Evolutionary conservation across 2,329 filamentous ascomycete species (phyloP).

Genomic region (Curvularia spicifera): DNA sequence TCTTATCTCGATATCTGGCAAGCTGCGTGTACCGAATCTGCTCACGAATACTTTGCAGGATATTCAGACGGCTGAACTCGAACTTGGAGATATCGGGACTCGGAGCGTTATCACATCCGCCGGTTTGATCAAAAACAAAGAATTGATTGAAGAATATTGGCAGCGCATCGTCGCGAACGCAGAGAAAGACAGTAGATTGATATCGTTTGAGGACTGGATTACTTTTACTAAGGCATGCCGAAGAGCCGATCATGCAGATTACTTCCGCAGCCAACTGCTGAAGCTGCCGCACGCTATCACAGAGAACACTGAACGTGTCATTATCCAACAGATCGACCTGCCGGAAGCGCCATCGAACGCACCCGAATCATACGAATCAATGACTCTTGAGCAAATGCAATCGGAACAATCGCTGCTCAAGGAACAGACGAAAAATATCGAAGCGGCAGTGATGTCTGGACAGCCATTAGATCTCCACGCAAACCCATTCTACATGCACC

Average conservation of each 20-base stretch:
- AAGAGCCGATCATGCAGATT: slow-evolving; percentile 26
- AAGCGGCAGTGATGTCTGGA: slow-evolving; percentile 42
- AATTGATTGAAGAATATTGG: slow-evolving; percentile 44
- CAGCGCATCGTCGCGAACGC: slow-evolving; percentile 29
- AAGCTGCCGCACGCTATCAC: slow-evolving; percentile 36
- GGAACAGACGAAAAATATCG: slow-evolving; percentile 36
- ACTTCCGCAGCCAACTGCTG: slow-evolving; percentile 36
- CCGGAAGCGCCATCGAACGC: slow-evolving; percentile 3
- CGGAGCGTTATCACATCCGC: slow-evolving; percentile 39
- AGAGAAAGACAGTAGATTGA: slow-evolving; percentile 28
- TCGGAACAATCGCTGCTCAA: slow-evolving; percentile 31
- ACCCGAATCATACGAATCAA: slow-evolving; percentile 12
- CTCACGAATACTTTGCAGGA: slow-evolving; percentile 36
- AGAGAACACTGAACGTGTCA: slow-evolving; percentile 14
- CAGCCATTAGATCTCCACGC: slow-evolving; percentile 45
- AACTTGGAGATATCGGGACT: slow-evolving; percentile 28
- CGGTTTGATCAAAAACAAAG: slow-evolving; percentile 32
- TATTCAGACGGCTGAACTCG: slow-evolving; percentile 24
- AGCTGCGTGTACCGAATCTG: slow-evolving; percentile 32
- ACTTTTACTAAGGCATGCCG: slow-evolving; percentile 43
- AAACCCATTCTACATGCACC: slow-evolving; percentile 47
- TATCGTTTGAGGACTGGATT: slow-evolving; percentile 42
- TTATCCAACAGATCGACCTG: slow-evolving; percentile 15
- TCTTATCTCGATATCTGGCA: slow-evolving; percentile 43
- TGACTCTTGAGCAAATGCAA: slow-evolving; percentile 26